Base-by-base conservation (phyloP, 805 yeast species). In the Sugiyamaella lignohabitans region DNA sequence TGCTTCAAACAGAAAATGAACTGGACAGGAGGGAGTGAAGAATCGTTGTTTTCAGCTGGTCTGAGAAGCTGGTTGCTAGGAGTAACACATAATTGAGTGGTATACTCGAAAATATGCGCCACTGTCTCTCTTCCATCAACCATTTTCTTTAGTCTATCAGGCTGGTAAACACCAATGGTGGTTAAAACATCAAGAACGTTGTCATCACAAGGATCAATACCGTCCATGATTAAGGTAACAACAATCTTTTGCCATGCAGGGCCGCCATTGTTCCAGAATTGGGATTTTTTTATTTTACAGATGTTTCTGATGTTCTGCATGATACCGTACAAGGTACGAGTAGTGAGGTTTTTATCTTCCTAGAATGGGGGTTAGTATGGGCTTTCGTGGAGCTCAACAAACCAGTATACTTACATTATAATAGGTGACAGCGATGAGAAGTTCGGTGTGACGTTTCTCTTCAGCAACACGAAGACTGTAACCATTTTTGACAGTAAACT, bases 41-140 rank as follows among this genome's bases (percentile, higher is more conserved):
- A 51, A 36, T 60, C 44, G 55, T 77, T 75, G 47, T 73, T 75
- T 53, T 74, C 74, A 30, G 71, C 76, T 2, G 82, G 80, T 10
- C 78, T 78, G 21, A 79, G 71, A 17, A 82, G 64, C 72, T 66
- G 63, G 54, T 65, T 68, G 45, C 59, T 51, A n/a, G 70, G 64
- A 10, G 64, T 57, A 11, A 69, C 73, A 34, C 72, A 67, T 34
- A 70, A 56, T 48, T 70, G 73, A 1, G 85, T 78, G 22, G 85
- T 79, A 60, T 80, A 79, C 60, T 80, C 85, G 58, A 79, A 80
- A 43, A 80, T 70, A 56, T 80, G 85, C 16, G 82, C 83, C 43
- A 76, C 77, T 23, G 81, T 82, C 47, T 75, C 75, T 51, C 74
- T 70, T 48, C 76, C 82, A 51, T 79, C 78, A 50, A 80, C 78